These are phyloP conservation scores for Lentinula edodes DNA, from an alignment of 768 basidiomycete species.

Conservation along the genomic window DNA sequence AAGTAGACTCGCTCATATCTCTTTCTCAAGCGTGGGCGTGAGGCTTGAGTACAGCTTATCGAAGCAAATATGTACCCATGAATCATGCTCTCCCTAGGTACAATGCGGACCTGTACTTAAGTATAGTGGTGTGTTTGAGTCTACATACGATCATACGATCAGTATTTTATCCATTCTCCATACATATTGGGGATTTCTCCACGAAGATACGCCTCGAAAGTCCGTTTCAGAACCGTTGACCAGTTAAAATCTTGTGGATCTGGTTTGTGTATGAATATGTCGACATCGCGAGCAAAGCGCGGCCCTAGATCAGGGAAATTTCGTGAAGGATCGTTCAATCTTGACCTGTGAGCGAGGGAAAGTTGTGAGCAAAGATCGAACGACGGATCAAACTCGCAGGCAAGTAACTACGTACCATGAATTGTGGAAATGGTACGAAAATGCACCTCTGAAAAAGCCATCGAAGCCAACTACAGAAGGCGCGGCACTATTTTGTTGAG, in stretches of 20 bases:
- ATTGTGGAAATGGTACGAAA: slow-evolving; percentile 95
- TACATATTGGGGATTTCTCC: slow-evolving; percentile 84
- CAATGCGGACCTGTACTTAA: neutral
- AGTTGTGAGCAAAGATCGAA: neutral
- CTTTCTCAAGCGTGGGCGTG: too few species aligned
- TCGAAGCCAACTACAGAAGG: slow-evolving; percentile 88
- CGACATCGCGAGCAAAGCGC: slow-evolving; percentile 42
- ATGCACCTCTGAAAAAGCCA: slow-evolving; percentile 95
- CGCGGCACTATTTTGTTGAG: slow-evolving; percentile 63
- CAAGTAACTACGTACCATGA: slow-evolving; percentile 55
- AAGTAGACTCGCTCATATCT: too few species aligned
- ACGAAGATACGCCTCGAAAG: slow-evolving; percentile 89
- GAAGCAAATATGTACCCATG: too few species aligned
- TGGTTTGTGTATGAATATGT: neutral
- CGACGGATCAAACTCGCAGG: slow-evolving; percentile 1
- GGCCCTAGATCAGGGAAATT: slow-evolving; percentile 94
- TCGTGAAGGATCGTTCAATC: slow-evolving; percentile 86
- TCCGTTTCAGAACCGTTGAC: slow-evolving; percentile 94
- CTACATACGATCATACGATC: neutral
- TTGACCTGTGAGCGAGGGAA: slow-evolving; percentile 62
- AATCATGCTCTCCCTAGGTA: too few species aligned
- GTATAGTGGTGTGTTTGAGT: neutral
- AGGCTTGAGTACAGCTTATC: too few species aligned
- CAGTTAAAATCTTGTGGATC: slow-evolving; percentile 85
- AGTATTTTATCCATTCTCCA: slow-evolving; percentile 8